phyloP scores from a whole-genome alignment of 2,329 filamentous ascomycete species.

The Penicillium sp. region DNA sequence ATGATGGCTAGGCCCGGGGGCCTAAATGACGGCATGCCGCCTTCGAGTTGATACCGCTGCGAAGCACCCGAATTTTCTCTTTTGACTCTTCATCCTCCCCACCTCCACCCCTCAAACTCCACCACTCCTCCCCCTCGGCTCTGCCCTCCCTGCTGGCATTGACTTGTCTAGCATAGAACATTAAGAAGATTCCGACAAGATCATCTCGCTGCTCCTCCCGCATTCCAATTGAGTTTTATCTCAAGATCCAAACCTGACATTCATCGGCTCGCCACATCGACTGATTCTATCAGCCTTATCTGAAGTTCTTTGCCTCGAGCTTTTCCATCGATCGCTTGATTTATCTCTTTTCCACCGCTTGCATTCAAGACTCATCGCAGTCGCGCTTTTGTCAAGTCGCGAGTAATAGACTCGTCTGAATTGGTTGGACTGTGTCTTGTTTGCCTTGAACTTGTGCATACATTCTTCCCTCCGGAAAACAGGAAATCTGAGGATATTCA shows the following conservation, averaged over 20 bases:
- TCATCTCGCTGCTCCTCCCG: constrained; percentile 1
- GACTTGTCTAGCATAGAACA: constrained; percentile 51
- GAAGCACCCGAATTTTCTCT: constrained; percentile 30
- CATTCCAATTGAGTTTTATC: constrained; percentile 17
- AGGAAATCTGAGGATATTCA: background rate
- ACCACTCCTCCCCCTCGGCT: constrained; percentile 27
- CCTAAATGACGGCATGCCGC: constrained; percentile 28
- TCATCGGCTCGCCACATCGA: constrained; percentile 8
- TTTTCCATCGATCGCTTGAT: background rate
- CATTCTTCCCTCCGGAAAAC: background rate
- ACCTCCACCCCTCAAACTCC: constrained; percentile 24
- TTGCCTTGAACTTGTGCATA: background rate
- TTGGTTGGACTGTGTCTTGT: constrained; percentile 2
- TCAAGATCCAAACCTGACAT: background rate
- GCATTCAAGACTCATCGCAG: background rate
- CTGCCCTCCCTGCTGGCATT: constrained; percentile 48
- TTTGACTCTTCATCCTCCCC: constrained; percentile 21
- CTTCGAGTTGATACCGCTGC: constrained; percentile 17
- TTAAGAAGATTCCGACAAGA: constrained; percentile 25
- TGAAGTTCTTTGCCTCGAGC: background rate
- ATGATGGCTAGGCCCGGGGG: background rate
- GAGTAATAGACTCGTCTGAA: constrained; percentile 1
- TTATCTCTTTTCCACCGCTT: background rate
- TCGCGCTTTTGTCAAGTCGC: background rate
- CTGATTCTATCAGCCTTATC: background rate